These are phyloP conservation scores for Amanita thiersii DNA, from an alignment of 768 basidiomycete genomes.

Conservation along the genomic window DNA sequence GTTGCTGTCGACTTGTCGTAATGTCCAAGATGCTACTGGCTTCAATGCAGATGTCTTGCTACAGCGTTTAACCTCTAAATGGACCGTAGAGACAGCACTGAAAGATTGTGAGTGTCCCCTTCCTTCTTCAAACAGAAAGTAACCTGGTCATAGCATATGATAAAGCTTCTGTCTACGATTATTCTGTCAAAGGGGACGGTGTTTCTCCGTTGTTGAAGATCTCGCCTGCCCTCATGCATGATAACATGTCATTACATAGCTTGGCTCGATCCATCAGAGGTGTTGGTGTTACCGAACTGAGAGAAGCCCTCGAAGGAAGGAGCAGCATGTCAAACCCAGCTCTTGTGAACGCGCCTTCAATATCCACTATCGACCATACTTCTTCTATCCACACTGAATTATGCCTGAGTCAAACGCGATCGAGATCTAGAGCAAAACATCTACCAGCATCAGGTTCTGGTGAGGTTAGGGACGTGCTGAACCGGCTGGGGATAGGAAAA, in stretches of 20 bases:
- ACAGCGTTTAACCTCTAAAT: conserved; percentile 46
- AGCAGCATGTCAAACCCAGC: conserved; percentile 76
- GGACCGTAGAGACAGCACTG: conserved; percentile 72
- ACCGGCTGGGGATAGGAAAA: conserved; percentile 78
- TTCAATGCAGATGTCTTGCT: conserved; percentile 49
- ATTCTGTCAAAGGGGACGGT: conserved; percentile 53
- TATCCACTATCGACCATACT: conserved; percentile 69
- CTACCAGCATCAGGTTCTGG: conserved; percentile 35
- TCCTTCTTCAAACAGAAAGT: background rate
- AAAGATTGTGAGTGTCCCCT: conserved; percentile 52
- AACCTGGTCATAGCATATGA: conserved; percentile 40
- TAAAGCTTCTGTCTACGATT: conserved; percentile 41
- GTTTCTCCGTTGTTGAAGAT: conserved; percentile 71
- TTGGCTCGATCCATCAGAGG: conserved; percentile 70
- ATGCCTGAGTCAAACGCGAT: conserved; percentile 42
- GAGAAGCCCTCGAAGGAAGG: conserved; percentile 84
- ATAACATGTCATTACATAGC: conserved; percentile 84
- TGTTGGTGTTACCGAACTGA: conserved; percentile 80
- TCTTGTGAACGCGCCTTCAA: conserved; percentile 57
- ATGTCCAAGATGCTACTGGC: conserved; percentile 56
- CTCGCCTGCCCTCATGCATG: conserved; percentile 83
- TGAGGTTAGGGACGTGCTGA: conserved; percentile 77
- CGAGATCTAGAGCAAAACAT: conserved; percentile 44
- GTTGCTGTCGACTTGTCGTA: conserved; percentile 42
- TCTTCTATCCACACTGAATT: conserved; percentile 35